These are phyloP conservation scores for Proliferodiscus dingleyae DNA, from an alignment of 2,329 filamentous ascomycete genomes.

Conservation along the genomic window DNA sequence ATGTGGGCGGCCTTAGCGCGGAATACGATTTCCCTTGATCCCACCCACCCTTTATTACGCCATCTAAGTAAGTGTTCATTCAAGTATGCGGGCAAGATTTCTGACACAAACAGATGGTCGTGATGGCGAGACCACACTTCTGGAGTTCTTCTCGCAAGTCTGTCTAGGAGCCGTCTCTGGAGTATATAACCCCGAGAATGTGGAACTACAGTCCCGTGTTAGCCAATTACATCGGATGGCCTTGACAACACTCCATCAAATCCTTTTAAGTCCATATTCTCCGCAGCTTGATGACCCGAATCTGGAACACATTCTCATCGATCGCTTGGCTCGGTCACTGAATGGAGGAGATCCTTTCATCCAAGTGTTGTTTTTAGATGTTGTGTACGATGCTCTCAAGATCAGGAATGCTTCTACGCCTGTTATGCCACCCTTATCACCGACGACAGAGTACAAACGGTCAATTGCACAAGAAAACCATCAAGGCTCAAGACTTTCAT, in stretches of 20 bases:
- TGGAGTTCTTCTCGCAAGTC: slow-evolving; percentile 62
- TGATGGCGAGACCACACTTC: slow-evolving; percentile 55
- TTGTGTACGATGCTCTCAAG: slow-evolving; percentile 69
- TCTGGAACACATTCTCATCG: slow-evolving; percentile 66
- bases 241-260: slow-evolving; percentile 64
- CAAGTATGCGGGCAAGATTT: neutral
- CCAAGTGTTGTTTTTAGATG: slow-evolving; percentile 73
- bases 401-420: slow-evolving; percentile 44
- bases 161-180: slow-evolving; percentile 59
- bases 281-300: slow-evolving; percentile 55
- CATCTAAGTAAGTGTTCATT: slow-evolving; percentile 46
- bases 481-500: slow-evolving; percentile 39
- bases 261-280: slow-evolving; percentile 60
- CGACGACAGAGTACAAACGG: slow-evolving; percentile 26
- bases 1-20: slow-evolving; percentile 68
- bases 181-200: slow-evolving; percentile 33
- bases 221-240: slow-evolving; percentile 67
- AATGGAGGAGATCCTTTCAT: slow-evolving; percentile 61
- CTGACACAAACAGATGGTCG: slow-evolving; percentile 40
- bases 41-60: slow-evolving; percentile 40
- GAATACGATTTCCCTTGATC: slow-evolving; percentile 47
- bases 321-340: slow-evolving; percentile 59
- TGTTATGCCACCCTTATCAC: slow-evolving; percentile 19
- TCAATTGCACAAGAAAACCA: slow-evolving; percentile 25
- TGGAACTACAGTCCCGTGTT: slow-evolving; percentile 43